phyloP scores from a whole-genome alignment of 2,329 filamentous ascomycete genomes.

The Blumeria graminis region DNA sequence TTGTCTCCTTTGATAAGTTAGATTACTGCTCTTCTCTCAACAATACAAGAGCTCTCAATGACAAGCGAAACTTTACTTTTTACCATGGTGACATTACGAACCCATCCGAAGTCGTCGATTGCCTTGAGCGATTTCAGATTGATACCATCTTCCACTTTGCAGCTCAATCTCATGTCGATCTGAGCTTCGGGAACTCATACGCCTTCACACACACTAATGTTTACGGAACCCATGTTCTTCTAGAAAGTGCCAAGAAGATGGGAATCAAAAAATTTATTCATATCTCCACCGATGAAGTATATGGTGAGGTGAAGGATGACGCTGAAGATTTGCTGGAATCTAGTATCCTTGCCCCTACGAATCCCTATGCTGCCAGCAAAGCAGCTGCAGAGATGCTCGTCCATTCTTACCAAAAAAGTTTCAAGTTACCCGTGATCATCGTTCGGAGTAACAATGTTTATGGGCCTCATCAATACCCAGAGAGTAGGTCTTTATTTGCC shows the following conservation, averaged over 20 bases:
- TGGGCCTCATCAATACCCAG: constrained; percentile 61
- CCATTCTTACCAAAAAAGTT: constrained; percentile 67
- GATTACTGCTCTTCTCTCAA: constrained; percentile 64
- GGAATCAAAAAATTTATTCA: constrained; percentile 54
- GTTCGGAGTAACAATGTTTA: constrained; percentile 71
- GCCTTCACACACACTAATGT: constrained; percentile 64
- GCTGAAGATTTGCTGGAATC: constrained; percentile 49
- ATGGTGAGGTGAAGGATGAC: constrained; percentile 52
- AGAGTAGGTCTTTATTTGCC: constrained; percentile 31
- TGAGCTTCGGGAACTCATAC: constrained; percentile 65
- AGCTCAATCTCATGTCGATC: constrained; percentile 63
- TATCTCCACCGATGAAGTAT: constrained; percentile 68
- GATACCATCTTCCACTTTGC: constrained; percentile 70
- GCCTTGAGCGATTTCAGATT: constrained; percentile 45
- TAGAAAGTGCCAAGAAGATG: constrained; percentile 53
- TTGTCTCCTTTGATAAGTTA: constrained; percentile 65
- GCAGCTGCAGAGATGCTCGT: constrained; percentile 68
- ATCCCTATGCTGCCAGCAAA: constrained; percentile 62
- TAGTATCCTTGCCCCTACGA: constrained; percentile 54
- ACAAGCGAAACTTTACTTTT: constrained; percentile 50
- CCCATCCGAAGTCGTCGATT: constrained; percentile 42
- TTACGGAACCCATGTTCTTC: constrained; percentile 58
- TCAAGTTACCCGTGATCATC: constrained; percentile 57
- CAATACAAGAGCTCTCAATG: constrained; percentile 47
- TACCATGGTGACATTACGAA: constrained; percentile 60